Evolutionary conservation across 345 rosid species (phyloP).

Genomic region (Hypericum androsaemum): DNA sequence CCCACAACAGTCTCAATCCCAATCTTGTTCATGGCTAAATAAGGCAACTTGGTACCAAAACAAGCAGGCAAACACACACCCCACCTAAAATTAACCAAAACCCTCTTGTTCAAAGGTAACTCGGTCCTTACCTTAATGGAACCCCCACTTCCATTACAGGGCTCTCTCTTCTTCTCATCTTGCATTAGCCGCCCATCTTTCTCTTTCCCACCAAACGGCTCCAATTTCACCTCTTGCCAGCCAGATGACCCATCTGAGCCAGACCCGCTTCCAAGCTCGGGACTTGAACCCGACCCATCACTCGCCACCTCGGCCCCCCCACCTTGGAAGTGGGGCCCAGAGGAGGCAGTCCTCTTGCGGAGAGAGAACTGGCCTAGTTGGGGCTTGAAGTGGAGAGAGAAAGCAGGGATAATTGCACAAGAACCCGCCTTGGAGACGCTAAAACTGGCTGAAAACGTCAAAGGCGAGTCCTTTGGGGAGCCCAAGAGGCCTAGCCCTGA

Average conservation of each 20-base stretch:
- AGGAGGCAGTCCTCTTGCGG: constrained; percentile 21
- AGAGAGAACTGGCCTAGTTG: constrained; percentile 44
- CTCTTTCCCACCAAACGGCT: constrained; percentile 18
- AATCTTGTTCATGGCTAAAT: constrained; percentile 46
- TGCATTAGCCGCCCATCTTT: constrained; percentile 20
- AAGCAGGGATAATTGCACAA: constrained; percentile 25
- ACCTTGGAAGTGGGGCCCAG: constrained; percentile 12
- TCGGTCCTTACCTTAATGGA: constrained; percentile 39
- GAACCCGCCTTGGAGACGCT: constrained; percentile 27
- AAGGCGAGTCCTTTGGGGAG: constrained; percentile 49
- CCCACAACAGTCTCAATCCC: constrained; percentile 38
- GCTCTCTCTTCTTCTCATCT: constrained; percentile 18
- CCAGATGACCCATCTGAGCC: constrained; percentile 18
- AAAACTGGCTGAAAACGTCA: constrained; percentile 44
- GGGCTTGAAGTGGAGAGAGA: constrained; percentile 60
- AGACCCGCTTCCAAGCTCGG: constrained; percentile 20
- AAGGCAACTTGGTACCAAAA: constrained; percentile 32
- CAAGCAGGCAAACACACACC: constrained; percentile 29
- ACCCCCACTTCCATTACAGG: constrained; percentile 28
- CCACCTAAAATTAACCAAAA: constrained; percentile 40
- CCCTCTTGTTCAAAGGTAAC: constrained; percentile 36
- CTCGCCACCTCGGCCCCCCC: constrained; percentile 4
- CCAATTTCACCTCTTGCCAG: constrained; percentile 59
- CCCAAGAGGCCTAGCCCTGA: constrained; percentile 62
- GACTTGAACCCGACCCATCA: constrained; percentile 18